A percentile compares a stretch with the other conserved stretches of the same genome.
Evolutionary conservation across 2,329 filamentous ascomycete genomes (phyloP).

Genomic region (Domatiomyces catenatus): DNA sequence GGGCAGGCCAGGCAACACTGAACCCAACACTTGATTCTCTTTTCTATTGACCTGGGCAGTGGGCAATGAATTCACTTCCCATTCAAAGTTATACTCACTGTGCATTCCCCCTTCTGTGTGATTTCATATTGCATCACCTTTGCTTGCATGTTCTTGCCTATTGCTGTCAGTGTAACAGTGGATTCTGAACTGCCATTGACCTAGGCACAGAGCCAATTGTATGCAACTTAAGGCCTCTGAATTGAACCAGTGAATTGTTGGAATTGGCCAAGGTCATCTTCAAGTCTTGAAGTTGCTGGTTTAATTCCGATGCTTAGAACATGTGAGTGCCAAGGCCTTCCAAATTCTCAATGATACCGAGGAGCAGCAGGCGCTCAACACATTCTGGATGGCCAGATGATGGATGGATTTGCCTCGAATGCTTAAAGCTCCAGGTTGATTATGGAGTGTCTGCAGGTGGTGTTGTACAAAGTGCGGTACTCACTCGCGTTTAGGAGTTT

Average conservation of each 20-base stretch:
- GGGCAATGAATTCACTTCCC: not conserved
- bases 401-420: not conserved
- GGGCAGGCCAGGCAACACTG: not conserved
- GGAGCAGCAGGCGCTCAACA: not conserved
- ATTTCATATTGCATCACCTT: not conserved
- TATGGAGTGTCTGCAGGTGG: too few species aligned
- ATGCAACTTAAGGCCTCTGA: not conserved
- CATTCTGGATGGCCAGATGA: not conserved
- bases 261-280: not conserved
- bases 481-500: not conserved
- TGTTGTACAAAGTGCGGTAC: not conserved
- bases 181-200: not conserved
- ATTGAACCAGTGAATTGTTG: not conserved
- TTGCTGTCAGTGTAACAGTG: not conserved
- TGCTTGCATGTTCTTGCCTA: not conserved
- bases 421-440: not conserved
- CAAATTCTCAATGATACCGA: slow-evolving; percentile 25
- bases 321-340: slow-evolving; percentile 18
- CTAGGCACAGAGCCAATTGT: not conserved
- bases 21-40: not conserved
- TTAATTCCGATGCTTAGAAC: slow-evolving; percentile 17
- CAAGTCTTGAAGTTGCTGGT: slow-evolving; percentile 18
- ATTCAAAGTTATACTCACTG: not conserved
- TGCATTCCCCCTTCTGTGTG: too few species aligned
- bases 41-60: not conserved